Base-by-base conservation (phyloP, 192 early-diverging fungal species). In the Pilaira anomala region DNA sequence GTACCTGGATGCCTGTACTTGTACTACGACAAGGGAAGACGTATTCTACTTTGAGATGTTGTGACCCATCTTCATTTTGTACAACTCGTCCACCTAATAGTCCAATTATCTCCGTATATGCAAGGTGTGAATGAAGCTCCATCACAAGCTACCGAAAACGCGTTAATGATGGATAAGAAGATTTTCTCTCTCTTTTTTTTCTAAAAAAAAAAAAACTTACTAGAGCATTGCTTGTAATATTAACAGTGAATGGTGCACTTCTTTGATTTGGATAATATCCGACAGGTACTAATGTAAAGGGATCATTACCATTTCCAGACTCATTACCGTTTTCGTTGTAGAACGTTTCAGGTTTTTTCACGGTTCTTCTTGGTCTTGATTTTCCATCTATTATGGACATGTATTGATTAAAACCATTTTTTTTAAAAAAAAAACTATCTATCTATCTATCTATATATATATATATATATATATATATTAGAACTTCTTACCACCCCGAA, bases 41-140 rank as follows among this genome's bases (percentile, higher is more conserved):
- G 3, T 79, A 77, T 21, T 83, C 72, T 9, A 95, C 80, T 53
- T 80, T 71, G 14, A 96, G 53, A 2, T 74, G 53, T 60, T 71
- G 53, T 49, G 50, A 16, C 24, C 67, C 40, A 48, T 62, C 63
- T 16, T 72, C 65, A 8, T 67, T 69, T 53, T 28, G 29, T 39
- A 87, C 78, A 54, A 80, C 93, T 2, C 67, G 79, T 0, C 95
- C 95, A 50, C 94, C 95, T 7, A 97, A 81, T 22, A 97, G 78
- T 25, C 95, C 95, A 68, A 97, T 96, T 42, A 96, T 89, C 65
- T 97, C 95, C 1, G 93, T 93, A 62, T 92, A 77, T n/a, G 90
- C 88, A 65, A 97, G 76, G 66, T 97, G 94, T 22, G 93, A 80
- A 57, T 96, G 94, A 68, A 97, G 85, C 62, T 97, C 94, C 86